A percentile compares a stretch with the other conserved stretches of the same genome.
Conservation (phyloP, 768 basidiomycete species). For the Amanita rubescens region DNA sequence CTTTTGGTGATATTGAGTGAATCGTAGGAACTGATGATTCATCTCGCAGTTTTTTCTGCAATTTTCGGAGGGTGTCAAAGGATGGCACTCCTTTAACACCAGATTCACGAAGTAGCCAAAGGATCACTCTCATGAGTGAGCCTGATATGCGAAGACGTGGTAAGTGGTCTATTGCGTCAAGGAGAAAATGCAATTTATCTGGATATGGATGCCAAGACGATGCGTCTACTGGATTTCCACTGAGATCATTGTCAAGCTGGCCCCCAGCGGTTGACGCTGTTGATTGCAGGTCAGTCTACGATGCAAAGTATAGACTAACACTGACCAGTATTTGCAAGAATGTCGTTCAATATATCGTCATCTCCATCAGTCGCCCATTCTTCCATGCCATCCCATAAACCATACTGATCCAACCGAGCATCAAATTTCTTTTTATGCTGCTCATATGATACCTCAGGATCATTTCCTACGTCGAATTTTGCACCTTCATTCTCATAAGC, state of each 20-base stretch:
- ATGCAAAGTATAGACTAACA: not conserved
- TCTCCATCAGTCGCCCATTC: constrained; percentile 4
- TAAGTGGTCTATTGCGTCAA: constrained; percentile 26
- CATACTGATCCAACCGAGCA: not conserved
- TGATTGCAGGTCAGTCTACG: not conserved
- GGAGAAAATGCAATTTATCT: constrained; percentile 13
- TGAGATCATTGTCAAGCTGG: not conserved
- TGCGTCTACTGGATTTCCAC: not conserved
- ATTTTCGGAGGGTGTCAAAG: constrained; percentile 15
- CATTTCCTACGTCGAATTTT: not conserved
- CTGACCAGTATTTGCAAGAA: not conserved
- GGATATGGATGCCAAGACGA: constrained; percentile 10
- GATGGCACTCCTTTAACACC: constrained; percentile 23
- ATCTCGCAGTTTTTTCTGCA: constrained; percentile 14
- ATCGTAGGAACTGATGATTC: constrained; percentile 14
- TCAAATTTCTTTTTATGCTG: not conserved
- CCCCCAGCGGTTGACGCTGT: not conserved
- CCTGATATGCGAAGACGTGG: constrained; percentile 23
- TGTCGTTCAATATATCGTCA: constrained; percentile 6
- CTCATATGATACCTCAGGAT: not conserved
- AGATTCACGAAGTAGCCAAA: constrained; percentile 23
- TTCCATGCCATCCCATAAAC: constrained; percentile 8
- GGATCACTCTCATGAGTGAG: constrained; percentile 21
- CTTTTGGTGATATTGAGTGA: constrained; percentile 16
- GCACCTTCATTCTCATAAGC: not conserved